Base-by-base conservation (phyloP, 208 protist species). In the Trypanosoma mega region DNA sequence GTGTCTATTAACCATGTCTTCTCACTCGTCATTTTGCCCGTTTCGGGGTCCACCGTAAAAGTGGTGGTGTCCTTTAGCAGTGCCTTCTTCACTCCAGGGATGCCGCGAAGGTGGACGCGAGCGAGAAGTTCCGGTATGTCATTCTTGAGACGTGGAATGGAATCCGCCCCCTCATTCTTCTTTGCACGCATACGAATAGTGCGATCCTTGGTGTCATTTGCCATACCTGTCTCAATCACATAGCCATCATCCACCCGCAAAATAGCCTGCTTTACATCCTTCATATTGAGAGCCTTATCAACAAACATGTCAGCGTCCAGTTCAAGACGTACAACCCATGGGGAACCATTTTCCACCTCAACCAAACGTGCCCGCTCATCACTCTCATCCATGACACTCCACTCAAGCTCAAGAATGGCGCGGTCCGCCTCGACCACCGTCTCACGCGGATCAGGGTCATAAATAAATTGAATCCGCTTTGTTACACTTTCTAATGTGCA, bases 271-370 rank as follows among this genome's bases (percentile, higher is more conserved):
- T 95, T 83, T 33, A 99, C 92, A 26, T 98, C 83, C 37, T 82
- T 85, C 80, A 98, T 97, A 34, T 77, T 83, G 8, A 99, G 63
- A 27, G 83, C 68, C 72, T 98, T 98, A 71, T 98, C 95, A 29
- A 85, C 82, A 68, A 99, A 94, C 61, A 91, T 78, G 55, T 80
- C 68, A 6, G 68, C 64, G 67, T 99, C 86, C 3, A 99, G 81
- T 55, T 97, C 94, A 16, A 99, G 80, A 46, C 98, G 88, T 9
- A 99, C 81, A 51, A 99, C 63, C 91, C 97, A 99, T 18, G 96
- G 97, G n/a, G 92, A 98, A 23, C 80, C 41, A 14, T 72, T 62
- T 26, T 88, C 72, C 31, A 66, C 54, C 36, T 74, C 48, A 12
- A 36, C 29, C 14, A 75, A 24, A 39, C 75, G 58, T 34, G 29